Evolutionary conservation across 2,329 filamentous ascomycete species (phyloP).

Genomic region (Rhynchosporium secalis): DNA sequence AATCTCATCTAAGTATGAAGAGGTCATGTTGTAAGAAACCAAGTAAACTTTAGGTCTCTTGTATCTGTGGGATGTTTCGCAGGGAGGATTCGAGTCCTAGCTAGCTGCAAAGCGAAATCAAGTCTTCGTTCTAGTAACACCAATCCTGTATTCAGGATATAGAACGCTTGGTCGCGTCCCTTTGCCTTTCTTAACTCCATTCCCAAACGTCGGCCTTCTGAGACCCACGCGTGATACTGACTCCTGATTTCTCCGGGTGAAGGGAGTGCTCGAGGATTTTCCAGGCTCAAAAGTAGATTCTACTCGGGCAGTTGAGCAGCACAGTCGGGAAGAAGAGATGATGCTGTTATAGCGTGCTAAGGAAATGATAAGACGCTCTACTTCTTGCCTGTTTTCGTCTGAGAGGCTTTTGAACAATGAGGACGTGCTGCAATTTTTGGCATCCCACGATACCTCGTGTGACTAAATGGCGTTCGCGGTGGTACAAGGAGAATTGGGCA

Average conservation of each 20-base stretch:
- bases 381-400: slow-evolving; percentile 11
- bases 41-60: no score
- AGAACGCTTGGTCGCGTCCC: slow-evolving; percentile 13
- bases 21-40: no score
- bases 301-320: slow-evolving; percentile 9
- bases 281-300: slow-evolving; percentile 15
- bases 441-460: slow-evolving; percentile 15
- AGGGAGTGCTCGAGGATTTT: slow-evolving; percentile 4
- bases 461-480: slow-evolving; percentile 18
- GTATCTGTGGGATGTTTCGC: no score
- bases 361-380: not conserved
- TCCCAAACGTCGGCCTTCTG: slow-evolving; percentile 17
- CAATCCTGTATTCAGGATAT: slow-evolving; percentile 12
- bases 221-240: slow-evolving; percentile 12
- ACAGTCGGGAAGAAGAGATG: slow-evolving; percentile 12
- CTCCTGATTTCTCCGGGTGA: slow-evolving; percentile 1
- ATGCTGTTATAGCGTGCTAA: not conserved
- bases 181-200: slow-evolving; percentile 15
- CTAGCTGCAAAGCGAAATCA: slow-evolving; percentile 8
- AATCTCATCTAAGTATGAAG: no score
- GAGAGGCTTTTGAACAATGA: slow-evolving; percentile 15
- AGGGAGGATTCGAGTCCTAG: no score
- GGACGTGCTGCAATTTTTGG: not conserved
- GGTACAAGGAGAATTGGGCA: slow-evolving; percentile 15
- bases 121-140: slow-evolving; percentile 19